These are phyloP conservation scores for Plasmodium adleri DNA, from an alignment of 169 alveolate species.

Conservation along the genomic window DNA sequence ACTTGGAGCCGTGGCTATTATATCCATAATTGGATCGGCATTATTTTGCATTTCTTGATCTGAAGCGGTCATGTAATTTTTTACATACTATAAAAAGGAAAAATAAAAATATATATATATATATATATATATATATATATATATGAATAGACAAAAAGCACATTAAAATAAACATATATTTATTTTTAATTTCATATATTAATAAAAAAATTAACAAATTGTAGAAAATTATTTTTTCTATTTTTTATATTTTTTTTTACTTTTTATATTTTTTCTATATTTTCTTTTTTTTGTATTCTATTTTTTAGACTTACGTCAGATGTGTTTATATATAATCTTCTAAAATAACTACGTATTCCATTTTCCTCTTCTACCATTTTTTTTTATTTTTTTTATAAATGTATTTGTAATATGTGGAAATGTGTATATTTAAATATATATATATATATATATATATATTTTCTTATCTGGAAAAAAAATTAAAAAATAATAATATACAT, in stretches of 20 bases:
- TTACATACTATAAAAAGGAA: conserved; percentile 29
- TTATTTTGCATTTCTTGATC: conserved; percentile 76
- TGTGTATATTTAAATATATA: too few species aligned
- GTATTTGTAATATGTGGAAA: conserved; percentile 1
- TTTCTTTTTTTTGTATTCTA: background rate
- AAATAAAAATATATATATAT: background rate
- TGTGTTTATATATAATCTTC: conserved; percentile 44
- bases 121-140: too few species aligned
- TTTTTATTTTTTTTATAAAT: background rate
- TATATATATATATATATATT: too few species aligned
- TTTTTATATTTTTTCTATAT: too few species aligned
- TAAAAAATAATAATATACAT: too few species aligned
- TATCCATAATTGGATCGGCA: conserved; percentile 76
- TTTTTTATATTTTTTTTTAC: too few species aligned
- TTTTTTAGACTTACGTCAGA: conserved; percentile 56
- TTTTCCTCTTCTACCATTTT: conserved; percentile 71
- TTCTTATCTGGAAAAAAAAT: too few species aligned
- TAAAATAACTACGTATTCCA: conserved; percentile 38
- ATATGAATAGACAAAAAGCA: background rate
- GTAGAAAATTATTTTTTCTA: background rate
- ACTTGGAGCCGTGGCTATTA: conserved; percentile 75
- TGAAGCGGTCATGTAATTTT: conserved; percentile 69
- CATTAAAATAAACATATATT: background rate
- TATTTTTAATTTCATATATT: background rate
- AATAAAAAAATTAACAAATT: background rate